Base-by-base conservation (phyloP, 202 grass and related monocot species). In the Hordeum pubiflorum region DNA sequence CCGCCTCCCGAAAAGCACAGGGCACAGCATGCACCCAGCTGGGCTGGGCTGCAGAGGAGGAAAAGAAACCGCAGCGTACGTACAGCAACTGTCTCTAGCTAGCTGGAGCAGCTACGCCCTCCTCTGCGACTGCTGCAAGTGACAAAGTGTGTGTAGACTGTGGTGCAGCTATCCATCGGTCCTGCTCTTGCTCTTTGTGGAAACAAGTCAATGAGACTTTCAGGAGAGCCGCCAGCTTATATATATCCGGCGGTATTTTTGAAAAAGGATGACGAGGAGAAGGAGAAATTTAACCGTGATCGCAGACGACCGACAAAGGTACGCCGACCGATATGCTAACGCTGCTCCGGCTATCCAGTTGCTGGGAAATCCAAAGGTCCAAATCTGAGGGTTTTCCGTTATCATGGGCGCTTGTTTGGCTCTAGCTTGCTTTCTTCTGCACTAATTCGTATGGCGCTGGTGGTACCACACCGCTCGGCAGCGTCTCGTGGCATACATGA, bases 381-480 rank as follows among this genome's bases (percentile, higher is more conserved):
- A 82, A 63, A 57, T 44, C 37, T 87, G 54, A 77, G 41, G 41
- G 50, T 66, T 38, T 58, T n/a, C 32, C 26, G 31, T 3, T 23
- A 33, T n/a, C 50, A 81, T 48, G 38, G 69, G 69, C 4, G 2
- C 46, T 52, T 12, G 10, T 15, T 65, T 27, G 44, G 11, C n/a
- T 59, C 4, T 38, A 9, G 15, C 62, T 69, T 37, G 5, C 3
- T 21, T 18, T 72, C 63, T 77, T 63, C 10, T 15, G 14, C n/a
- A 41, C 12, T 41, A 37, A 58, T 38, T 33, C 1, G 24, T 54
- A 52, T 40, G 18, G 32, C 36, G 32, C 21, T 33, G 17, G 39
- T 69, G 77, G 81, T 76, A 76, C 77, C 81, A 81, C 81, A 80
- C 68, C 81, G 12, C 39, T 75, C 18, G 70, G 76, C 72, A 85